Percentiles rank a stretch among this genome's conserved stretches.
phyloP scores from a whole-genome alignment of 306 rosid genomes.

The Prunus fruticosa region DNA sequence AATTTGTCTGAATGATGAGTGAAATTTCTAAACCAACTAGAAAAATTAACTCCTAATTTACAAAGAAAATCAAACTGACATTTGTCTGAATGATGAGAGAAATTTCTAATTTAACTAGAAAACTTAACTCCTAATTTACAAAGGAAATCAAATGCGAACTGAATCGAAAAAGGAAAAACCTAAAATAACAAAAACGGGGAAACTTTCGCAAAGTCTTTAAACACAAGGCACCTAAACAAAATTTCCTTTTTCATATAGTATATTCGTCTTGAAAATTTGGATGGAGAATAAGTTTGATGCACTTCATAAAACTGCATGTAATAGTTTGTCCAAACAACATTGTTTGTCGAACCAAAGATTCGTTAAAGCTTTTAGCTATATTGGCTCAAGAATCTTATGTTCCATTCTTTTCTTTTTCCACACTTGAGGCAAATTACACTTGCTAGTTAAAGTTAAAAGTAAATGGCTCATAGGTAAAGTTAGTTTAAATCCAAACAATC shows the following conservation, averaged over 20 bases:
- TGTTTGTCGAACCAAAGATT: neutral
- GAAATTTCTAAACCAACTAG: no score
- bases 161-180: neutral
- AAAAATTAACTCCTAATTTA: no score
- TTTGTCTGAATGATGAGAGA: neutral
- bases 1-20: neutral
- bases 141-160: no score
- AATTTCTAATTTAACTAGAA: no score
- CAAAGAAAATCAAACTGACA: neutral
- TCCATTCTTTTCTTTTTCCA: neutral
- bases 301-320: neutral
- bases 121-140: no score
- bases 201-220: neutral
- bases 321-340: neutral
- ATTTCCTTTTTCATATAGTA: neutral
- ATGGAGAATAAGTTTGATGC: neutral
- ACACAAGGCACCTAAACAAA: neutral
- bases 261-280: neutral
- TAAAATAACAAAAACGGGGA: neutral
- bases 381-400: neutral
- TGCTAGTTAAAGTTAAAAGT: neutral
- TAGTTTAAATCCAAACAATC: neutral
- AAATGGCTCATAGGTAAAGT: neutral
- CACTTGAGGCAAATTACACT: neutral
- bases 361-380: neutral